Percentiles rank a stretch among this genome's conserved stretches.
Conservation (phyloP, 495 filamentous ascomycete species). For the Penicillium alfredii region DNA sequence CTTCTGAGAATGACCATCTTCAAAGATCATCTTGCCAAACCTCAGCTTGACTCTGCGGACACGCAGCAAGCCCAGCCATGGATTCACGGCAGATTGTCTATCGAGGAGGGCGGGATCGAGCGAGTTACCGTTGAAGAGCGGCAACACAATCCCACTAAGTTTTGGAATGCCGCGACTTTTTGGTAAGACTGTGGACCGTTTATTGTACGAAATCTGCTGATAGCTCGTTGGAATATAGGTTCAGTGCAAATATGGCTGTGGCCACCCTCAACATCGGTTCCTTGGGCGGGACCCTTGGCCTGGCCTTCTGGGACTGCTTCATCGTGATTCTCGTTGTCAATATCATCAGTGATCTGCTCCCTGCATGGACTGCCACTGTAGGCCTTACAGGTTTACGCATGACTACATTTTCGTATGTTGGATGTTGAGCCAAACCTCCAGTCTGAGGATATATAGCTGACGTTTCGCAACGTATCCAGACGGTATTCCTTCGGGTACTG, state of each 20-base stretch:
- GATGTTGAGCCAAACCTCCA: too few relatives aligned
- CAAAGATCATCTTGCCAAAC: background rate
- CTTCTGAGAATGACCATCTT: slow-evolving; percentile 1
- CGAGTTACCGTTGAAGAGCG: slow-evolving; percentile 58
- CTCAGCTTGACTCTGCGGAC: background rate
- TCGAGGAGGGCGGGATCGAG: slow-evolving; percentile 63
- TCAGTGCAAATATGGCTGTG: slow-evolving; percentile 64
- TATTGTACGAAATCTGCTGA: too few relatives aligned
- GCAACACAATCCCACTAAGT: slow-evolving; percentile 47
- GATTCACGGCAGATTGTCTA: slow-evolving; percentile 31
- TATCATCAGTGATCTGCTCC: slow-evolving; percentile 36
- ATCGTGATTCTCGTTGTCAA: slow-evolving; percentile 57
- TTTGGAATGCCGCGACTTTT: slow-evolving; percentile 37
- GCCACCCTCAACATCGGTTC: slow-evolving; percentile 61
- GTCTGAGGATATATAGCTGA: too few relatives aligned
- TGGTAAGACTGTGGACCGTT: too few relatives aligned
- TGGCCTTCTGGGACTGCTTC: slow-evolving; percentile 53
- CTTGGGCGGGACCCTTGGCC: slow-evolving; percentile 31
- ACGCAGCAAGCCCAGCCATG: slow-evolving; percentile 1
- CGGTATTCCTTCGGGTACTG: slow-evolving; percentile 28
- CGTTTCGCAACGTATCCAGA: too few relatives aligned
- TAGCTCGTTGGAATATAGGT: too few relatives aligned
- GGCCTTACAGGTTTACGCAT: slow-evolving; percentile 33
- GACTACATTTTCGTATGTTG: slow-evolving; percentile 36
- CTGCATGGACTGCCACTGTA: slow-evolving; percentile 34